phyloP scores from a whole-genome alignment of 2,329 filamentous ascomycete species.

The Helminthosporium solani region DNA sequence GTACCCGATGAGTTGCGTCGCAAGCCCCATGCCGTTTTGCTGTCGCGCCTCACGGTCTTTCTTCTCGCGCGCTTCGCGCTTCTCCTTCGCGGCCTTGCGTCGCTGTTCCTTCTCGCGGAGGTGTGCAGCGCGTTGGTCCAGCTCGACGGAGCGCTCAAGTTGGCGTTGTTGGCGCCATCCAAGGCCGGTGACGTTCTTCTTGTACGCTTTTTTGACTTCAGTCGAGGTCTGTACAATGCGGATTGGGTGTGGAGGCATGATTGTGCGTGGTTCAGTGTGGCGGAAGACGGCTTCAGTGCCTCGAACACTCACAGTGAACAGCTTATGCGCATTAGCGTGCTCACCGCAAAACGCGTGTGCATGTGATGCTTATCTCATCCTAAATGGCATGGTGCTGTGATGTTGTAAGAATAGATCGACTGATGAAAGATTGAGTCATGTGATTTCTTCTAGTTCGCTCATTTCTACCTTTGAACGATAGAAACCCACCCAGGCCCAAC shows the following conservation, averaged over 20 bases:
- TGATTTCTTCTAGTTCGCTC: too few relatives aligned
- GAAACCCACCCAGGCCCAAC: too few relatives aligned
- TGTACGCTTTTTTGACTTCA: slow-evolving; percentile 37
- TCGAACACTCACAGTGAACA: too few relatives aligned
- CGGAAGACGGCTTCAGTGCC: too few relatives aligned
- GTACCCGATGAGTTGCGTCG: slow-evolving; percentile 43
- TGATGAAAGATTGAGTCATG: too few relatives aligned
- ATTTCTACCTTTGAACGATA: too few relatives aligned
- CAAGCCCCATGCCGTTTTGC: slow-evolving; percentile 36
- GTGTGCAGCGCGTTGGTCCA: slow-evolving; percentile 35
- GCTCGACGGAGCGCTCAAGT: slow-evolving; percentile 32
- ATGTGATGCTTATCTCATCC: too few relatives aligned
- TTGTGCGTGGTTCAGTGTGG: slow-evolving; percentile 2
- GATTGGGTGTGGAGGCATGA: slow-evolving; percentile 26
- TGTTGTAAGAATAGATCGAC: too few relatives aligned
- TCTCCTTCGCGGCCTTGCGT: slow-evolving; percentile 31
- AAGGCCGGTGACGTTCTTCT: slow-evolving; percentile 28
- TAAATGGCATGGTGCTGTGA: too few relatives aligned
- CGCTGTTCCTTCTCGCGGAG: slow-evolving; percentile 37
- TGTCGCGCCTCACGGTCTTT: slow-evolving; percentile 32
- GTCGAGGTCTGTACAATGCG: slow-evolving; percentile 37
- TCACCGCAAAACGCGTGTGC: background rate
- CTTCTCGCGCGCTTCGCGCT: slow-evolving; percentile 32
- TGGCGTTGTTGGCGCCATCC: slow-evolving; percentile 29
- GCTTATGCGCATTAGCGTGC: too few relatives aligned